Conservation (phyloP, 1,284 basidiomycete genomes). For the Trichosporon coremiiforme region DNA sequence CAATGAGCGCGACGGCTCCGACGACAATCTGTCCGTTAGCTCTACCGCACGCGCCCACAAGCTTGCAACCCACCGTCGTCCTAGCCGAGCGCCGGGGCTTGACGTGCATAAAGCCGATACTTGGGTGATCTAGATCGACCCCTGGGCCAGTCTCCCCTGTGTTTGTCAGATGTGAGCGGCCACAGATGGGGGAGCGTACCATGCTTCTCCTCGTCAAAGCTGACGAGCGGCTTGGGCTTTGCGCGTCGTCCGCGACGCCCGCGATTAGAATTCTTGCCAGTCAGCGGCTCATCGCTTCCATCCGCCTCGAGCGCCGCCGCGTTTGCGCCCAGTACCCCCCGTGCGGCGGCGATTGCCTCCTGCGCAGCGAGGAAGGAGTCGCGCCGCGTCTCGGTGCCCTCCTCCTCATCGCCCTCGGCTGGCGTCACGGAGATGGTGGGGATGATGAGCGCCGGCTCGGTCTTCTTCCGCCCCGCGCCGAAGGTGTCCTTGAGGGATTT, state of each 20-base stretch:
- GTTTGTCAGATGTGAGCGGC: neutral
- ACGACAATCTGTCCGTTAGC: slow-evolving; percentile 27
- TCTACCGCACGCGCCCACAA: too few relatives aligned
- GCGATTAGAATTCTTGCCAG: neutral
- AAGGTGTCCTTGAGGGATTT: neutral
- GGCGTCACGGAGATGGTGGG: slow-evolving; percentile 17
- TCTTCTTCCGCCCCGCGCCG: neutral
- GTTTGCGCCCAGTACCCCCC: slow-evolving; percentile 18
- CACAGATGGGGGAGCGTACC: neutral
- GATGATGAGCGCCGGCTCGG: slow-evolving; percentile 17
- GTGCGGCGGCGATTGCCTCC: slow-evolving; percentile 2
- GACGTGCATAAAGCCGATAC: neutral
- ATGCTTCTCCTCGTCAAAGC: slow-evolving; percentile 16
- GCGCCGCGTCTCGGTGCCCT: neutral
- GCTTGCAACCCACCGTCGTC: neutral
- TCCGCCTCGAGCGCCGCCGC: slow-evolving; percentile 9
- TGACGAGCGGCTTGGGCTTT: neutral
- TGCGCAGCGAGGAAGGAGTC: slow-evolving; percentile 6
- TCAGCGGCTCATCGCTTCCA: neutral
- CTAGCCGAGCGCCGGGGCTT: neutral
- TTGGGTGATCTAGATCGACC: slow-evolving; percentile 19
- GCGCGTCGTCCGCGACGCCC: neutral
- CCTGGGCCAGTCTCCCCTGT: neutral
- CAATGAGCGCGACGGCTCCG: slow-evolving; percentile 32
- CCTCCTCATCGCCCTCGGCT: neutral